Percentiles rank a stretch among this genome's conserved stretches.
Evolutionary conservation across 2,329 filamentous ascomycete species (phyloP).

Genomic region (Cylindrodendrum hubeiense): DNA sequence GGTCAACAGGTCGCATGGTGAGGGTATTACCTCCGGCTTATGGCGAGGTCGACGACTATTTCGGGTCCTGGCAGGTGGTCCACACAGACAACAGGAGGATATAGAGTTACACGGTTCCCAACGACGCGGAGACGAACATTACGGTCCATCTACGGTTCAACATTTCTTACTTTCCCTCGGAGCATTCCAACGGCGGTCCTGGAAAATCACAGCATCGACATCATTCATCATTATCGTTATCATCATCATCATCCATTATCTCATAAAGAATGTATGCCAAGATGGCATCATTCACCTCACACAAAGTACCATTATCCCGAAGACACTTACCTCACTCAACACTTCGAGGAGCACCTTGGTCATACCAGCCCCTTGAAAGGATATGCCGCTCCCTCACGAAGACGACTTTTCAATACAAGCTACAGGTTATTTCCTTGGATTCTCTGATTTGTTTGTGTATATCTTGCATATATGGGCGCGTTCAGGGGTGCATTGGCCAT

Average conservation of each 20-base stretch:
- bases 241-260: not conserved
- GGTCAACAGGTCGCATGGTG: conserved; percentile 67
- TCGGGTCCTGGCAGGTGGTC: conserved; percentile 63
- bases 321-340: not conserved
- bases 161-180: conserved; percentile 8
- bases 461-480: conserved; percentile 45
- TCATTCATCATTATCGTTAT: not conserved
- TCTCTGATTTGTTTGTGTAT: conserved; percentile 34
- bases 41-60: conserved; percentile 63
- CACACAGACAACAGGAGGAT: conserved; percentile 63
- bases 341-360: not conserved
- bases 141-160: conserved; percentile 15
- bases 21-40: conserved; percentile 67
- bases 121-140: conserved; percentile 8
- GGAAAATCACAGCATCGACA: conserved; percentile 14
- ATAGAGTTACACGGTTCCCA: conserved; percentile 40
- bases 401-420: conserved; percentile 6
- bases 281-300: not conserved
- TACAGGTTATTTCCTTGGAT: conserved; percentile 5
- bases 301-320: not conserved
- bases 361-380: not conserved
- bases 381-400: not conserved
- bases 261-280: not conserved
- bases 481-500: conserved; percentile 40
- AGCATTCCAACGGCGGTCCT: conserved; percentile 17